Base-by-base conservation (phyloP, 306 rosid genomes). In the Macrotyloma uniflorum region DNA sequence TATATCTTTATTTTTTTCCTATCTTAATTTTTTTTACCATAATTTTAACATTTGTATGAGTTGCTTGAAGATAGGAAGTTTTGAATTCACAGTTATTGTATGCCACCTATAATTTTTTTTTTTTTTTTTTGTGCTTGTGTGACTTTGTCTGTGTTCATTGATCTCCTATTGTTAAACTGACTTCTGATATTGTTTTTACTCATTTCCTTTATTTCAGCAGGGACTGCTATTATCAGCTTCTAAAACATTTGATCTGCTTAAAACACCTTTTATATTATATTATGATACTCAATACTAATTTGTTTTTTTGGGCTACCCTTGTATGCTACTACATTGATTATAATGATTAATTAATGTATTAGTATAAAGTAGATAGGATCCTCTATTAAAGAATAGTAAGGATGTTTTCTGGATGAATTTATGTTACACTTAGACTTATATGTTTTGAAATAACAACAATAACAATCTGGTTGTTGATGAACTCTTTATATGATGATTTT, bases 221-320 rank as follows among this genome's bases (percentile, higher is more conserved):
- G 98, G 90, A 74, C 98, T 98, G 28, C 98, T 92, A 47, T 78
- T 95, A 75, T 91, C 98, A 15, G 66, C 98, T 46, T 84, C 88
- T 18, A 88, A 95, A 79, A 82, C 89, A 30, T 92, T 95, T 23
- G 98, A 95, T 78, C 96, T 92, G 69, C 86, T 91, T 75, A 42
- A 86, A 7, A 92, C 80, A 86, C 92, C 98, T 57, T 95, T 92
- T 88, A 70, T 83, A 38, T 76, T 95, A 40, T 95, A n/a, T n/a
- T n/a, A n/a, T n/a, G 86, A 91, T 76, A 18, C 49, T 72, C 70
- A 8, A 8, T 33, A 61, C 57, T 74, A 22, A 59, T 61, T 67
- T 72, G 20, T 47, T 68, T 73, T 35, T 45, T 24, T 26, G 18
- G 35, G 14, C 7, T 0, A 35, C 57, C 58, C 61, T 11, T 77